A percentile compares a stretch with the other conserved stretches of the same genome.
Conservation (phyloP, 2,329 filamentous ascomycete genomes). For the Talaromyces amestolkiae region DNA sequence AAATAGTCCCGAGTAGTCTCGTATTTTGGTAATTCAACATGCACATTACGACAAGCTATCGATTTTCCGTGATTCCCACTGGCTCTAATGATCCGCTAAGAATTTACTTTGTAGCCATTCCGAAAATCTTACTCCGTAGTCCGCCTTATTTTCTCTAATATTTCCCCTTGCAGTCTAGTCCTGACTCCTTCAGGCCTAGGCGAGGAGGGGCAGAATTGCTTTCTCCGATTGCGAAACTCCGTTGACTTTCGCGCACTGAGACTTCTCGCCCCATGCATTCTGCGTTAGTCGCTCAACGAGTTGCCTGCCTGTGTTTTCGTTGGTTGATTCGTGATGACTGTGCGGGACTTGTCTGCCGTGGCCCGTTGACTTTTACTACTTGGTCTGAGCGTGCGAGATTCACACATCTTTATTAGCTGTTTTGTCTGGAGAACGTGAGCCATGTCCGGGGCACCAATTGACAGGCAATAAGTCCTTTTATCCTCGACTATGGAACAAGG, state of each 20-base stretch:
- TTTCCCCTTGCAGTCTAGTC: background rate
- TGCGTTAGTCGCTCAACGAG: constrained; percentile 1
- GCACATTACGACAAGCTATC: background rate
- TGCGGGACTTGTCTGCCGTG: background rate
- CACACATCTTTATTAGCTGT: background rate
- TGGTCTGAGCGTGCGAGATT: background rate
- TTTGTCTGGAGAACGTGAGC: background rate
- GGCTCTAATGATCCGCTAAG: background rate
- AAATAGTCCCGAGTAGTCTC: background rate
- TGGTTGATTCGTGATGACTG: background rate
- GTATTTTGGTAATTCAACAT: background rate
- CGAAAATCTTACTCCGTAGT: background rate
- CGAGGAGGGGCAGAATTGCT: background rate
- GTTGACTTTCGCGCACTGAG: background rate
- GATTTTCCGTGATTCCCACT: background rate
- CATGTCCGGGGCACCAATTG: background rate
- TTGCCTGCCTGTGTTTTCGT: background rate
- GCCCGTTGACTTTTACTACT: background rate
- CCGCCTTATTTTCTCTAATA: background rate
- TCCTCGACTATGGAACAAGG: too few relatives aligned
- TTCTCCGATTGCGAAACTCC: constrained; percentile 1
- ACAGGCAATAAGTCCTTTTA: background rate
- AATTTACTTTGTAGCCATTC: background rate
- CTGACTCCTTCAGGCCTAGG: background rate
- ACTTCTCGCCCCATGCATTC: background rate